Conservation (phyloP, 208 protist genomes). For the Trypanosomatidae sp. region DNA sequence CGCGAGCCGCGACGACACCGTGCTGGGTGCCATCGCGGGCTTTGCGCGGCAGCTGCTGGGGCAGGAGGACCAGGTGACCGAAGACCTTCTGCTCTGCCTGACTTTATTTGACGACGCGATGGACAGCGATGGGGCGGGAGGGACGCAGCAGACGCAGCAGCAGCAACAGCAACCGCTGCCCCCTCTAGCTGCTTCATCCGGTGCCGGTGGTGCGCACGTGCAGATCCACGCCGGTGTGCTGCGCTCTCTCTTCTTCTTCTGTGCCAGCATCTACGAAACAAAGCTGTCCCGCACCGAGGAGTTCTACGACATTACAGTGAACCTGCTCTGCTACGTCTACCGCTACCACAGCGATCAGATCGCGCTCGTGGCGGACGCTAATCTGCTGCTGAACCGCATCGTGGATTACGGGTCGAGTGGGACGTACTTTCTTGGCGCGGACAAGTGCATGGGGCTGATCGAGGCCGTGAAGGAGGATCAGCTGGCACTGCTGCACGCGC, state of each 20-base stretch:
- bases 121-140: no score
- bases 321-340: conserved; percentile 75
- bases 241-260: conserved; percentile 86
- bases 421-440: conserved; percentile 59
- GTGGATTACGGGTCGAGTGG: conserved; percentile 49
- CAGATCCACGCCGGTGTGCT: no score
- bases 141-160: no score
- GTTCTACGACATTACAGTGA: conserved; percentile 75
- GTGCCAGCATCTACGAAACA: conserved; percentile 71
- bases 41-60: conserved; percentile 71
- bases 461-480: conserved; percentile 53
- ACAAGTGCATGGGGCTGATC: conserved; percentile 57
- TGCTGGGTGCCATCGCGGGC: conserved; percentile 52
- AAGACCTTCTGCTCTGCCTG: conserved; percentile 67
- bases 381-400: conserved; percentile 61
- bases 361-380: conserved; percentile 69
- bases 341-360: conserved; percentile 75
- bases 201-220: no score
- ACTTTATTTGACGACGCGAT: conserved; percentile 37
- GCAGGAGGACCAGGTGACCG: conserved; percentile 68
- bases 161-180: no score
- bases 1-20: conserved; percentile 32
- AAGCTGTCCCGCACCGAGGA: conserved; percentile 35
- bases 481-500: conserved; percentile 40
- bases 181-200: no score